Conservation (phyloP, 208 protist species). For the Leishmania lainsoni region DNA sequence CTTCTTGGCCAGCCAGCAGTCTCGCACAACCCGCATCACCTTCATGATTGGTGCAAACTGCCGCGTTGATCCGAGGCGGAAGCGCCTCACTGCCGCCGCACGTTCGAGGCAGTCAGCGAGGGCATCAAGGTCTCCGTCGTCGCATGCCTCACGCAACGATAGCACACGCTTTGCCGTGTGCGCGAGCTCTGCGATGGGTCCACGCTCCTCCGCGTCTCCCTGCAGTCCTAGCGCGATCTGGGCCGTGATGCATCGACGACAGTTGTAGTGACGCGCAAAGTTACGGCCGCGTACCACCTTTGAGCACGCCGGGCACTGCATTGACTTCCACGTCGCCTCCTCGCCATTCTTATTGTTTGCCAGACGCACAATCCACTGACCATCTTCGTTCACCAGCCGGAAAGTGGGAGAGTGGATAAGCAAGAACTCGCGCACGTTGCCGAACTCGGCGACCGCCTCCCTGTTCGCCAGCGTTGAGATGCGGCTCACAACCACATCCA, state of each 20-base stretch:
- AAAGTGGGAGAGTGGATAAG: constrained; percentile 91
- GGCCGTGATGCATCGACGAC: constrained; percentile 78
- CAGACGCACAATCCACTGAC: constrained; percentile 83
- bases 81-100: constrained; percentile 66
- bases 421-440: constrained; percentile 90
- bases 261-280: constrained; percentile 84
- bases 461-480: constrained; percentile 78
- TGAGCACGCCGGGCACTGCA: constrained; percentile 84
- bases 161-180: constrained; percentile 77
- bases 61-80: constrained; percentile 69
- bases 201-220: constrained; percentile 57
- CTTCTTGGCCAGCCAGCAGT: constrained; percentile 74
- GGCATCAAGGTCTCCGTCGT: constrained; percentile 83
- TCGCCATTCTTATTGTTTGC: constrained; percentile 28
- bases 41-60: constrained; percentile 87
- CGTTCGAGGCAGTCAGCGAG: constrained; percentile 67
- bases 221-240: constrained; percentile 89
- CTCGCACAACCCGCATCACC: constrained; percentile 79
- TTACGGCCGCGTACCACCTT: constrained; percentile 87
- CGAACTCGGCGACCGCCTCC: constrained; percentile 82
- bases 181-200: constrained; percentile 85
- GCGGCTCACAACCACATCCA: constrained; percentile 86
- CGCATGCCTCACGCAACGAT: constrained; percentile 47
- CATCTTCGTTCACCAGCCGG: constrained; percentile 64
- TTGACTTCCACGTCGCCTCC: constrained; percentile 79